phyloP scores from a whole-genome alignment of 306 rosid species.

The Lupinus albus region DNA sequence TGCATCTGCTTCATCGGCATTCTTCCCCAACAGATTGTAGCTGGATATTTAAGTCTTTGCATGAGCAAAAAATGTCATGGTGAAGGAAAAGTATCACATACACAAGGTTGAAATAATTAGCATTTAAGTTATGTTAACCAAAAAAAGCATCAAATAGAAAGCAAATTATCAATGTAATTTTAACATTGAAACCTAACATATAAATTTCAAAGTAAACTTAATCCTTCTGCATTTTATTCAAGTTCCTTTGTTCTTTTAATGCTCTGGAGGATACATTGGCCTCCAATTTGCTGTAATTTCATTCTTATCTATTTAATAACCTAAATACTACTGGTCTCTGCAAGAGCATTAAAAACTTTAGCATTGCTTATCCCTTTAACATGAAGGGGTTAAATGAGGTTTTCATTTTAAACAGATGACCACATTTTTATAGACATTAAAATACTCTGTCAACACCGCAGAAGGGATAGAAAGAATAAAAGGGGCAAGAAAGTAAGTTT shows the following conservation, averaged over 20 bases:
- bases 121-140: slow-evolving; percentile 14
- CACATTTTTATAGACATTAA: no score
- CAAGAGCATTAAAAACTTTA: no score
- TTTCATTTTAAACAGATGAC: no score
- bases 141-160: slow-evolving; percentile 17
- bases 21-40: slow-evolving; percentile 73
- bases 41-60: slow-evolving; percentile 56
- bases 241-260: background rate
- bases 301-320: background rate
- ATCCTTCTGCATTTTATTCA: slow-evolving; percentile 1
- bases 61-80: slow-evolving; percentile 41
- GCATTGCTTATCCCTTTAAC: no score
- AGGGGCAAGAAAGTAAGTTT: no score
- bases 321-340: no score
- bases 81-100: slow-evolving; percentile 21
- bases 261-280: background rate
- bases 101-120: slow-evolving; percentile 7
- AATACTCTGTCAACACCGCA: no score
- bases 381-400: no score
- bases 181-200: slow-evolving; percentile 1
- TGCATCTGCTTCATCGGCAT: slow-evolving; percentile 63
- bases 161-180: background rate
- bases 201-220: slow-evolving; percentile 4
- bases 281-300: background rate
- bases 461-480: no score